Base-by-base conservation (phyloP, 768 basidiomycete genomes). In the Wakefieldia striispora region DNA sequence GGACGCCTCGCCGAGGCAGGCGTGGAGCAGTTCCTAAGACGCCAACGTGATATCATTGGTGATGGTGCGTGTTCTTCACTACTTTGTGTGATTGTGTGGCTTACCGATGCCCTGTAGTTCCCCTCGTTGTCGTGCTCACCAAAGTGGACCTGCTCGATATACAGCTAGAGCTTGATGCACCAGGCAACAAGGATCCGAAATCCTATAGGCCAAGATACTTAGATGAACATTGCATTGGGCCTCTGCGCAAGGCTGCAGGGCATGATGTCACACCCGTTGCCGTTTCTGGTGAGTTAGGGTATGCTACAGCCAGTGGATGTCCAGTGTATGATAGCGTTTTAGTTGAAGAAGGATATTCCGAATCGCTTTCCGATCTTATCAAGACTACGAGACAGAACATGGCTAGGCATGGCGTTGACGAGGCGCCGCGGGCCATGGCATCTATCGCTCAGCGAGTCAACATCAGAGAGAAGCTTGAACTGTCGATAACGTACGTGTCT, bases 361-460 rank as follows among this genome's bases (percentile, higher is more conserved):
- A 33, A 16, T 14, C 33, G 6, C 33, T 33, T 16, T 33, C 33
- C 14, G 7, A 14, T 2, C 33, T 33, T 7, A 2, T 33, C 1
- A 33, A 16, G 33, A 6, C 33, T 6, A 33, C 33, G 3, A 7
- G 2, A 6, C 4, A 16, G 23, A 40, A 14, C 14, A 59, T 59
- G 57, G 21, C 16, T 5, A 38, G 34, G 5, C 40, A 50, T 35
- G 12, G 46, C 33, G 35, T 47, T 13, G 40, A 50, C 17, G 57
- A 59, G 39, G 57, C 41, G 4, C 51, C 57, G 1, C 47, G 44
- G 11, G 12, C 39, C 14, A 8, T 47, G 17, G 57, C 57, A 10
- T 16, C 42, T 21, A 59, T 59, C 10, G 57, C 57, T 24, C 57
- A 58, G 9, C 52, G 57, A 7, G 34, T 59, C 31, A 55, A 45